Base-by-base conservation (phyloP, 2,329 filamentous ascomycete genomes). In the Alternaria incomplexa region DNA sequence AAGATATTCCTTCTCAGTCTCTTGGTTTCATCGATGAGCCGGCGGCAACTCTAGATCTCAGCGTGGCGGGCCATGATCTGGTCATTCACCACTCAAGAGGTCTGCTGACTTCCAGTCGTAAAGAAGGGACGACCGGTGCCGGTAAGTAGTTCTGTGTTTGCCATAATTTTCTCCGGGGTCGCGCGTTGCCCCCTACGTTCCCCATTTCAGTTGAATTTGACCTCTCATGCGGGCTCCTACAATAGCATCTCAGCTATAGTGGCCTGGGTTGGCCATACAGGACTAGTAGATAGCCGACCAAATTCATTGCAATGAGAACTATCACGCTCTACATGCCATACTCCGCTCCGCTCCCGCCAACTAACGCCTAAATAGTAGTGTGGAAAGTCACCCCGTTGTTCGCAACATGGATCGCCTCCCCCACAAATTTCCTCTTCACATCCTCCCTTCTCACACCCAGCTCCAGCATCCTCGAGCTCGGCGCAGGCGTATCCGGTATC, bases 371-470 rank as follows among this genome's bases (percentile, higher is more conserved):
- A 13, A 20, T 63, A 91, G 93, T 97, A 17, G 84, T 98, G 9
- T 99, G 96, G 96, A 93, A 92, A 79, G 91, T 97, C 69, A 95
- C 93, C 0, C 93, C 94, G 9, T 83, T 89, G 47, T 89, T 98
- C 74, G 92, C 94, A 22, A 83, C 88, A 67, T 98, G 93, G 93
- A 85, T 98, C 48, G 84, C 89, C 32, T 85, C 85, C 4, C 79
- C 85, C 2, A 75, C 79, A 28, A 93, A 93, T 77, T 78, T 88
- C 1, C 84, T 97, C 51, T 89, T 90, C 81, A 77, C 80, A 40
- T 72, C 80, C 59, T 81, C 80, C 48, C 73, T 90, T 54, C 83
- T 95, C 8, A 79, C 83, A 23, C 63, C 83, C 0, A 70, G 82
- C 2, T 89, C 91, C 6, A 83, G 83, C 6, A 83, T 94, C 20